A percentile compares a stretch with the other conserved stretches of the same genome.
These are phyloP conservation scores for Candida sithepensis DNA, from an alignment of 805 yeast genomes.

Conservation along the genomic window DNA sequence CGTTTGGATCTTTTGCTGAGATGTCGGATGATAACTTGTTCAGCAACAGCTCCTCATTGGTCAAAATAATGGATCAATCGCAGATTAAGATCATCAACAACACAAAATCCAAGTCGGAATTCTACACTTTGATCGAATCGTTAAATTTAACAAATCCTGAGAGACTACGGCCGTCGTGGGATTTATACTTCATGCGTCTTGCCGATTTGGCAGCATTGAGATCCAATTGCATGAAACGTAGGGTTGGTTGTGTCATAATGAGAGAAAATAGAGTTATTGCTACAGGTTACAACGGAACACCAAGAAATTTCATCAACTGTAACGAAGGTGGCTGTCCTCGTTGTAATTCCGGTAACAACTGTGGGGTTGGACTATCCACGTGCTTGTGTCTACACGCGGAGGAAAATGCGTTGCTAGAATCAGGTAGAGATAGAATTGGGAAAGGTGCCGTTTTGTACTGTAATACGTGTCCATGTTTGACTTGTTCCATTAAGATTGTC, in stretches of 20 bases:
- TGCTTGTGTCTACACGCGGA: conserved; percentile 96
- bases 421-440: conserved; percentile 85
- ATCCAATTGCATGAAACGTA: conserved; percentile 94
- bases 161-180: conserved; percentile 91
- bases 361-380: conserved; percentile 68
- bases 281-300: conserved; percentile 98
- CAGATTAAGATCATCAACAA: conserved; percentile 57
- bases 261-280: conserved; percentile 83
- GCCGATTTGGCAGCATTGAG: conserved; percentile 92
- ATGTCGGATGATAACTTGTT: conserved; percentile 10
- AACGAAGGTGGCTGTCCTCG: conserved; percentile 94
- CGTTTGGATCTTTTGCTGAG: conserved; percentile 15
- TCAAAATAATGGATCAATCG: conserved; percentile 45
- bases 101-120: conserved; percentile 32
- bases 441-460: conserved; percentile 70
- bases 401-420: conserved; percentile 91
- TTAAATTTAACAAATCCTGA: conserved; percentile 46
- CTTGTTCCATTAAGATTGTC: conserved; percentile 92
- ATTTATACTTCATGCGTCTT: conserved; percentile 87
- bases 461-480: conserved; percentile 95
- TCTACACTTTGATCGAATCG: conserved; percentile 36
- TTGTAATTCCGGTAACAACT: conserved; percentile 67
- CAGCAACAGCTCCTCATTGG: conserved; percentile 22
- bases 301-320: conserved; percentile 82
- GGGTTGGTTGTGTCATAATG: conserved; percentile 95